Conservation (phyloP, 1,284 basidiomycete species). For the Pascua sp. region DNA sequence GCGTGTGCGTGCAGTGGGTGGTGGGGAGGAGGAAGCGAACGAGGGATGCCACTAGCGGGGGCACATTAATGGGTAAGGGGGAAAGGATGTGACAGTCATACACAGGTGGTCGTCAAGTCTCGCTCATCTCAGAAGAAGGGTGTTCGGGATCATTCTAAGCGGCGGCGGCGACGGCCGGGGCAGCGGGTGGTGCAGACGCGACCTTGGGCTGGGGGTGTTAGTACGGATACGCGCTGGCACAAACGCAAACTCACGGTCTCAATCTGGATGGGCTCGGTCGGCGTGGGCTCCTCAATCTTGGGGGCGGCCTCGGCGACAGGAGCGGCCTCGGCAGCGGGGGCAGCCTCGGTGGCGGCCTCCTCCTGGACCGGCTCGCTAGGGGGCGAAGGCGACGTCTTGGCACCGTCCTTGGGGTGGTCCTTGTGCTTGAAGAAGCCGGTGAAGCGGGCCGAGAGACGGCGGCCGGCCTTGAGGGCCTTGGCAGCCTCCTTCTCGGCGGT, state of each 20-base stretch:
- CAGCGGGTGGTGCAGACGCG: slow-evolving; percentile 22
- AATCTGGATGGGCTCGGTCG: slow-evolving; percentile 41
- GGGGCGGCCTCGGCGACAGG: slow-evolving; percentile 37
- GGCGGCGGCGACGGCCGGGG: slow-evolving; percentile 33
- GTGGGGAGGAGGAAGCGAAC: slow-evolving; percentile 1
- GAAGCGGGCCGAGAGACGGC: slow-evolving; percentile 45
- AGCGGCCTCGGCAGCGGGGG: slow-evolving; percentile 13
- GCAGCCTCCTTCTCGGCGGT: slow-evolving; percentile 12
- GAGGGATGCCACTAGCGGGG: slow-evolving; percentile 9
- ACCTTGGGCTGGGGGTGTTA: slow-evolving; percentile 27
- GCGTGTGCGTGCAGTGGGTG: slow-evolving; percentile 6
- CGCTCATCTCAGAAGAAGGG: not conserved
- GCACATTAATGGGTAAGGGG: slow-evolving; percentile 13
- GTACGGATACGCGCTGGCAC: not conserved
- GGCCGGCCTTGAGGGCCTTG: slow-evolving; percentile 39
- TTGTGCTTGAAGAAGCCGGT: slow-evolving; percentile 37
- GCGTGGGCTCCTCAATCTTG: slow-evolving; percentile 36
- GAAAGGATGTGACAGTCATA: slow-evolving; percentile 15
- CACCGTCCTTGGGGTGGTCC: slow-evolving; percentile 25
- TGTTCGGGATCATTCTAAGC: slow-evolving; percentile 24
- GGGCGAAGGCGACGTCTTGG: slow-evolving; percentile 12
- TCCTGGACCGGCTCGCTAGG: slow-evolving; percentile 16
- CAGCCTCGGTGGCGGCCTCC: slow-evolving; percentile 10
- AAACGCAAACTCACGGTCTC: slow-evolving; percentile 34
- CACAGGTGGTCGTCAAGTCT: slow-evolving; percentile 16